phyloP scores from a whole-genome alignment of 495 filamentous ascomycete species.

The Aspergillus coremiiformis region DNA sequence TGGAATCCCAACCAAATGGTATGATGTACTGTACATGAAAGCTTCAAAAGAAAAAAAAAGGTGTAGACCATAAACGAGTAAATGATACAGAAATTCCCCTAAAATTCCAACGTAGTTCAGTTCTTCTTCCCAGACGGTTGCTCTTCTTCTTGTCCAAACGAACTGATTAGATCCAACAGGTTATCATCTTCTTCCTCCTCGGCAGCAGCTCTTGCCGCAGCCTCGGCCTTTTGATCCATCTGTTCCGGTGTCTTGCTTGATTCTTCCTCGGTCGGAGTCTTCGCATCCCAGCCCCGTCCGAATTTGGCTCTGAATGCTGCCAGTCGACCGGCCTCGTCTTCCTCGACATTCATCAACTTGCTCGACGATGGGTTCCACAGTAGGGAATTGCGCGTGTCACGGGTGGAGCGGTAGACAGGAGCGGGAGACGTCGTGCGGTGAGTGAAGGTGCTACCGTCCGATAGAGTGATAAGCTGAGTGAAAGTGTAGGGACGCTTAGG shows the following conservation, averaged over 20 bases:
- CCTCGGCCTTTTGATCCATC: constrained; percentile 12
- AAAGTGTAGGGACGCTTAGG: constrained; percentile 90
- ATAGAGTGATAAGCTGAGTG: constrained; percentile 89
- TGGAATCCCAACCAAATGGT: constrained; percentile 6
- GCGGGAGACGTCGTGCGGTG: constrained; percentile 80
- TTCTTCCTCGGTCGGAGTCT: constrained; percentile 24
- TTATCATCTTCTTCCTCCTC: constrained; percentile 48
- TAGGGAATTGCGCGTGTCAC: constrained; percentile 80
- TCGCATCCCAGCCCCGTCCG: constrained; percentile 74
- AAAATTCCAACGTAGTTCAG: constrained; percentile 1
- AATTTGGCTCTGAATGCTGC: constrained; percentile 77
- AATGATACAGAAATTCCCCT: constrained; percentile 2
- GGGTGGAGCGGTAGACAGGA: constrained; percentile 66
- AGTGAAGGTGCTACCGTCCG: constrained; percentile 83
- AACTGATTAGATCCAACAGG: constrained; percentile 63
- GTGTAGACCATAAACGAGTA: constrained; percentile 4
- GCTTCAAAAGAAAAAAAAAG: constrained; percentile 4
- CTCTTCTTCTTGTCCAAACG: constrained; percentile 45
- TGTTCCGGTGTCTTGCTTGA: constrained; percentile 3
- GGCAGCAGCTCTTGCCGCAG: constrained; percentile 25
- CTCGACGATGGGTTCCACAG: constrained; percentile 83
- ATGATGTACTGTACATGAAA: constrained; percentile 16
- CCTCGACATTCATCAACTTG: constrained; percentile 76
- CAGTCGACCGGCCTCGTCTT: constrained; percentile 89
- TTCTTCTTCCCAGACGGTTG: constrained; percentile 26